A percentile compares a stretch with the other conserved stretches of the same genome.
Conservation (phyloP, 495 filamentous ascomycete genomes). For the Trichoderma gamsii region DNA sequence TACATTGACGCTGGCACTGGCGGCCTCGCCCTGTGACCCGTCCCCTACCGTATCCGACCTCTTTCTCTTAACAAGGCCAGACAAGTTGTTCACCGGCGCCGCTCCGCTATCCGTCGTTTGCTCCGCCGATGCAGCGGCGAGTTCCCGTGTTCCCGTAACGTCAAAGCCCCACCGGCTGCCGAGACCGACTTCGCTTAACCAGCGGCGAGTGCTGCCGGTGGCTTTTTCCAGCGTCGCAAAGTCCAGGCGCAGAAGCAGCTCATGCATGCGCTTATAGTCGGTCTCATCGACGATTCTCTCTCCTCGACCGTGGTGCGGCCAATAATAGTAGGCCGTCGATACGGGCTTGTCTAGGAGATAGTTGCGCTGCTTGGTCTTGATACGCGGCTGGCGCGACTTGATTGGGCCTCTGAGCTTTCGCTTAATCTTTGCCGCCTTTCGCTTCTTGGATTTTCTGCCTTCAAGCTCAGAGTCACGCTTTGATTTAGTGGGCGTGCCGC, state of each 20-base stretch:
- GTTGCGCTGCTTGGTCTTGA: constrained; percentile 48
- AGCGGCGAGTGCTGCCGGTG: constrained; percentile 60
- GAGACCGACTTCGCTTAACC: constrained; percentile 51
- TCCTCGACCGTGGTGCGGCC: constrained; percentile 62
- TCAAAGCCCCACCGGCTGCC: constrained; percentile 44
- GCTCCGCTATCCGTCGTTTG: not conserved
- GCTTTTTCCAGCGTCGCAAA: constrained; percentile 71
- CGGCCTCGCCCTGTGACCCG: not conserved
- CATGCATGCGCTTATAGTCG: constrained; percentile 70
- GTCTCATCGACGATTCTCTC: constrained; percentile 61
- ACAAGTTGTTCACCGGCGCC: constrained; percentile 29
- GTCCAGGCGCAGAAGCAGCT: constrained; percentile 76
- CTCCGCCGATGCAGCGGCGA: constrained; percentile 17
- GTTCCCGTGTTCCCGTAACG: constrained; percentile 30
- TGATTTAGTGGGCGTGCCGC: not conserved
- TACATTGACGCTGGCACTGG: constrained; percentile 18
- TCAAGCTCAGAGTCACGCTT: not conserved
- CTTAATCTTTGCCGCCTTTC: constrained; percentile 29
- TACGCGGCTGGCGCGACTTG: constrained; percentile 45
- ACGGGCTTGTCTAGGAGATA: constrained; percentile 35
- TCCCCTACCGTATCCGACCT: constrained; percentile 16
- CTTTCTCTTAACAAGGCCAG: constrained; percentile 37
- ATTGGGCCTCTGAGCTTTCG: constrained; percentile 48
- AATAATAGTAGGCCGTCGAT: constrained; percentile 57
- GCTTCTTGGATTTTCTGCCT: constrained; percentile 21